Percentiles rank a stretch among this genome's conserved stretches.
Evolutionary conservation across 768 basidiomycete species (phyloP).

Genomic region (Calvatia gigantea): DNA sequence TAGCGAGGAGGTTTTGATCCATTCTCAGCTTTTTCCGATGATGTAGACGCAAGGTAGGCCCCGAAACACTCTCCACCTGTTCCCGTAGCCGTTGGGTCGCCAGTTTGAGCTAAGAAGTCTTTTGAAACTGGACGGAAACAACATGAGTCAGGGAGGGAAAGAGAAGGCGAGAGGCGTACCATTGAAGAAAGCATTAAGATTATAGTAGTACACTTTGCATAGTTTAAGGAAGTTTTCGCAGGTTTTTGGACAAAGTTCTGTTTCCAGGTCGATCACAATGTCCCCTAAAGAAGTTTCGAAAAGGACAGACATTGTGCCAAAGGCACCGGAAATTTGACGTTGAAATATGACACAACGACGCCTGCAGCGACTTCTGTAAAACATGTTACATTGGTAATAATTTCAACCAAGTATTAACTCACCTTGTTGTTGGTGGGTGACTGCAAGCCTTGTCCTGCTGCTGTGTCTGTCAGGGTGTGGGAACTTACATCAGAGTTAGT

Average conservation of each 20-base stretch:
- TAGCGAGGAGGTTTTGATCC: slow-evolving; percentile 58
- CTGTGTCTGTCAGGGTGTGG: not conserved
- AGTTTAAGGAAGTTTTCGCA: slow-evolving; percentile 97
- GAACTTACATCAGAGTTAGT: not conserved
- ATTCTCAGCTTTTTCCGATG: slow-evolving; percentile 26
- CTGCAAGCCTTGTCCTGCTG: not conserved
- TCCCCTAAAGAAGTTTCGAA: slow-evolving; percentile 97
- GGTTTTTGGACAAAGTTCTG: slow-evolving; percentile 84
- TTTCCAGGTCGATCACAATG: slow-evolving; percentile 93
- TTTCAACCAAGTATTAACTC: not conserved
- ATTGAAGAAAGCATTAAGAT: slow-evolving; percentile 97
- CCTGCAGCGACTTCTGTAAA: too few species aligned
- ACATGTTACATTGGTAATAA: not conserved
- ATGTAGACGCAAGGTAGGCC: slow-evolving; percentile 60
- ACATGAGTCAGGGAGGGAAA: not conserved
- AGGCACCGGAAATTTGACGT: not conserved
- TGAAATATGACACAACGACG: not conserved
- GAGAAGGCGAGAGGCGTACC: slow-evolving; percentile 46
- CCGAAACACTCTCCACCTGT: slow-evolving; percentile 90
- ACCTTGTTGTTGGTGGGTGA: not conserved
- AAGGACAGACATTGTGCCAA: slow-evolving; percentile 78
- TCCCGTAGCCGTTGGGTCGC: slow-evolving; percentile 95
- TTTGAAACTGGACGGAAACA: slow-evolving; percentile 68
- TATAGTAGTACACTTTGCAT: slow-evolving; percentile 97
- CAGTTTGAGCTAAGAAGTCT: slow-evolving; percentile 93